phyloP scores from a whole-genome alignment of 169 alveolate genomes.

The Plasmodium vivax region DNA sequence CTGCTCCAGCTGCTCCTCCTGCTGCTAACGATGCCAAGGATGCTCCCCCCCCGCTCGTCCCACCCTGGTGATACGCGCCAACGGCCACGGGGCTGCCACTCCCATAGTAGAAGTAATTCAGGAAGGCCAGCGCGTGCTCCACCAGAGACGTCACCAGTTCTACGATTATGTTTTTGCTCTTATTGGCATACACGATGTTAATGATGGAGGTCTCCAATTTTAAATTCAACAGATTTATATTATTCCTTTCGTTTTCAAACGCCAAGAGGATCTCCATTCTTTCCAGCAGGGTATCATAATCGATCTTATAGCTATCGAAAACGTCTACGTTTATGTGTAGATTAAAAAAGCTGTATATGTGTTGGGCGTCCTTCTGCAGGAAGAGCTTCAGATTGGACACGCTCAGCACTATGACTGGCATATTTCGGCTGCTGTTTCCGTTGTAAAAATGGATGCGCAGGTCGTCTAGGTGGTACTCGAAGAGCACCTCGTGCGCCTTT shows the following conservation, averaged over 20 bases:
- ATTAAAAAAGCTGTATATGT: conserved; percentile 24
- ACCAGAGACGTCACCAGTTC: not conserved
- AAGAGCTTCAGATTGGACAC: conserved; percentile 16
- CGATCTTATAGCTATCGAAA: conserved; percentile 32
- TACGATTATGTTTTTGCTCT: conserved; percentile 31
- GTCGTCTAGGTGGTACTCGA: conserved; percentile 40
- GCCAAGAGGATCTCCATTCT: conserved; percentile 29
- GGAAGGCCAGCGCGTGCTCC: not conserved
- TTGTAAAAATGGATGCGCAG: conserved; percentile 26
- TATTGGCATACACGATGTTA: conserved; percentile 37
- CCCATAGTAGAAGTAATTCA: not conserved
- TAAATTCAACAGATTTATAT: conserved; percentile 20
- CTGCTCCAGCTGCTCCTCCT: no score
- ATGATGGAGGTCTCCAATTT: conserved; percentile 46
- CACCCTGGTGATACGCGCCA: not conserved
- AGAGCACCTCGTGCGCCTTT: not conserved
- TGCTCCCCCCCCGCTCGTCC: not conserved
- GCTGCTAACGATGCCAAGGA: no score
- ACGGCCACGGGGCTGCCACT: not conserved
- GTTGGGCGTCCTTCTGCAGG: not conserved
- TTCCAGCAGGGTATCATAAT: conserved; percentile 36
- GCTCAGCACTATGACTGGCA: conserved; percentile 40
- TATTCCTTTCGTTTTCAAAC: conserved; percentile 31
- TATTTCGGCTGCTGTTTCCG: conserved; percentile 30
- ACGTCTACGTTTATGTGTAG: conserved; percentile 30